These are phyloP conservation scores for Glebionis coronaria DNA, from an alignment of 129 eudicot species.

Conservation along the genomic window DNA sequence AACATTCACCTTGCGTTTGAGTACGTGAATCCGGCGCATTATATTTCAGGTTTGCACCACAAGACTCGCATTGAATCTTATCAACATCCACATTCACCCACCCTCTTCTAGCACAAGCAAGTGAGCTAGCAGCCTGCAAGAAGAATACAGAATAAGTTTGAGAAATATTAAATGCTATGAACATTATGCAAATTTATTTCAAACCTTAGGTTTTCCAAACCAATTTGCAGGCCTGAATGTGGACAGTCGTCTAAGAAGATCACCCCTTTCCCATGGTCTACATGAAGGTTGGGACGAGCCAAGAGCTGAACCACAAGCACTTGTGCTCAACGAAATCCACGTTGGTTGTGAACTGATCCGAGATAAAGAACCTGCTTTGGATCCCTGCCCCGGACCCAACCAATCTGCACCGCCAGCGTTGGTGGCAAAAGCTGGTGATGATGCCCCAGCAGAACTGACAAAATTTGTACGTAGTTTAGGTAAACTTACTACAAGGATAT, in stretches of 20 bases:
- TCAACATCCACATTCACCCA: slow-evolving; percentile 93
- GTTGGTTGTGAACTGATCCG: slow-evolving; percentile 67
- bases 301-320: slow-evolving; percentile 84
- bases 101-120: slow-evolving; percentile 95
- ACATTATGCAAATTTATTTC: slow-evolving; percentile 5
- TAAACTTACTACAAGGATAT: neutral
- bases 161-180: neutral
- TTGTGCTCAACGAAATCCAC: slow-evolving; percentile 69
- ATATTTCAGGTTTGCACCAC: slow-evolving; percentile 71
- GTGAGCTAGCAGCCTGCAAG: slow-evolving; percentile 32
- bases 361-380: slow-evolving; percentile 78
- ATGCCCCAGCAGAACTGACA: slow-evolving; percentile 90
- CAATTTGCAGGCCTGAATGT: slow-evolving; percentile 81
- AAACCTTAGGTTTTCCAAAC: slow-evolving; percentile 94
- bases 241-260: slow-evolving; percentile 75
- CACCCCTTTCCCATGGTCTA: slow-evolving; percentile 99
- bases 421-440: slow-evolving; percentile 79
- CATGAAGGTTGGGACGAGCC: slow-evolving; percentile 92
- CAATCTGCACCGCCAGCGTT: slow-evolving; percentile 83
- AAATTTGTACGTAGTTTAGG: neutral
- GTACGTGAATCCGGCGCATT: slow-evolving; percentile 47
- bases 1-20: slow-evolving; percentile 34
- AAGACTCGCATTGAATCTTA: slow-evolving; percentile 82
- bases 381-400: slow-evolving; percentile 78
- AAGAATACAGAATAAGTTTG: neutral